These are phyloP conservation scores for Hypoxylon crocopeplum DNA, from an alignment of 495 filamentous ascomycete species.

Conservation along the genomic window DNA sequence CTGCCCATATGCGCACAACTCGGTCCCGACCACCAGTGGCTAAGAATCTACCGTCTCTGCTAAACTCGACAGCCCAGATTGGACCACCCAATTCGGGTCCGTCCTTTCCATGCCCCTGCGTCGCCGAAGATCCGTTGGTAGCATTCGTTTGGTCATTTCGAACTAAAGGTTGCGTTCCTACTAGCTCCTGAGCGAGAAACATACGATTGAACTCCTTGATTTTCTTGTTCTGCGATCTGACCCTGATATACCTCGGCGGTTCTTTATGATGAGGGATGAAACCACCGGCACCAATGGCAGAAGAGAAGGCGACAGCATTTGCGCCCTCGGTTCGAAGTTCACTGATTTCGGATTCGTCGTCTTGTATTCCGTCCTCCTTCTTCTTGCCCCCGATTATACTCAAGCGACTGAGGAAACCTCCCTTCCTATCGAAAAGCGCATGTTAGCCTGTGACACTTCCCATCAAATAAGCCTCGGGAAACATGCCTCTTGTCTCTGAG, in stretches of 20 bases:
- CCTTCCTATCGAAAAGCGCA: constrained; percentile 64
- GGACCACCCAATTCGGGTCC: constrained; percentile 59
- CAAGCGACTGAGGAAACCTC: constrained; percentile 83
- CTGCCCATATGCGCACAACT: constrained; percentile 88
- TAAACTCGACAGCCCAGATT: constrained; percentile 92
- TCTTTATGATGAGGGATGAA: constrained; percentile 89
- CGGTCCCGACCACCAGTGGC: constrained; percentile 89
- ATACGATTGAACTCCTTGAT: constrained; percentile 81
- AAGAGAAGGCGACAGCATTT: constrained; percentile 79
- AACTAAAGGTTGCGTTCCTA: constrained; percentile 48
- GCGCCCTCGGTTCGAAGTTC: constrained; percentile 77
- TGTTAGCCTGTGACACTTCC: constrained; percentile 37
- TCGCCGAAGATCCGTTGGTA: constrained; percentile 48
- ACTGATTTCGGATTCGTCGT: constrained; percentile 75
- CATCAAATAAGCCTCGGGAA: background rate
- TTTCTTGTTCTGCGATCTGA: constrained; percentile 81
- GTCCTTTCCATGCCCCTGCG: constrained; percentile 35
- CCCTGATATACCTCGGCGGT: constrained; percentile 89
- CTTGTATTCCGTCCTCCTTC: constrained; percentile 63
- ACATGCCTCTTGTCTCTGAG: constrained; percentile 74
- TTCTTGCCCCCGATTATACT: constrained; percentile 80
- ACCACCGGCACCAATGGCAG: constrained; percentile 73
- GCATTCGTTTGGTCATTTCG: constrained; percentile 26
- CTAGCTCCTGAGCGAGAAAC: constrained; percentile 90
- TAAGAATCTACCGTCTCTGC: constrained; percentile 89